Evolutionary conservation across 2,329 filamentous ascomycete species (phyloP).

Genomic region (Tolypocladium cylindrosporum): DNA sequence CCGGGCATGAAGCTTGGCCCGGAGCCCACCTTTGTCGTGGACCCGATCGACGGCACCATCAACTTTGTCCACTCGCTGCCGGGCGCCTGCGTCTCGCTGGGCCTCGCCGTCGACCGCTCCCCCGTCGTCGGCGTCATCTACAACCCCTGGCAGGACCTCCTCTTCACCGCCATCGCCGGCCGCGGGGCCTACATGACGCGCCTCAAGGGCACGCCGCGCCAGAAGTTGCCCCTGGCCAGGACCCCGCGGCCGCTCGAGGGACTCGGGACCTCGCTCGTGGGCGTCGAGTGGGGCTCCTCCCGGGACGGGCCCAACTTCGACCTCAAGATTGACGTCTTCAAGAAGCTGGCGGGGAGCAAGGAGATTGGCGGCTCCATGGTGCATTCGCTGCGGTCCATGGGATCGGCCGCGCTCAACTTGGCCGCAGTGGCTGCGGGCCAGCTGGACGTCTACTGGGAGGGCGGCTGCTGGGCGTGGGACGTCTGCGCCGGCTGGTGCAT

Average conservation of each 20-base stretch:
- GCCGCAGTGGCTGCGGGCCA: slow-evolving; percentile 62
- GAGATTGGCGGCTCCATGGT: slow-evolving; percentile 65
- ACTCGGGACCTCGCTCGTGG: slow-evolving; percentile 55
- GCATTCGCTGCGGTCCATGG: slow-evolving; percentile 60
- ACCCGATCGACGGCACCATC: slow-evolving; percentile 71
- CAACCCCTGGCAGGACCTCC: slow-evolving; percentile 62
- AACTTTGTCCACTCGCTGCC: slow-evolving; percentile 75
- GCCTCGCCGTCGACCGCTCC: slow-evolving; percentile 50
- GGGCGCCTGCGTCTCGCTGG: slow-evolving; percentile 66
- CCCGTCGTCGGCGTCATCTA: slow-evolving; percentile 68
- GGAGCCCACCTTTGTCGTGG: slow-evolving; percentile 68
- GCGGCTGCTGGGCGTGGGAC: slow-evolving; percentile 78
- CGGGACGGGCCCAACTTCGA: slow-evolving; percentile 61
- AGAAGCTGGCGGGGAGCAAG: slow-evolving; percentile 44
- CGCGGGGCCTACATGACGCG: slow-evolving; percentile 52
- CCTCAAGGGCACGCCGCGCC: slow-evolving; percentile 26
- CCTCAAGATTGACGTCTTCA: slow-evolving; percentile 58
- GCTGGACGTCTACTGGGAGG: slow-evolving; percentile 72
- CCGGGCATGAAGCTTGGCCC: slow-evolving; percentile 52
- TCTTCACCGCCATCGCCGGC: slow-evolving; percentile 61
- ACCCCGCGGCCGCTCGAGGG: slow-evolving; percentile 46
- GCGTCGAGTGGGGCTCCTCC: slow-evolving; percentile 64
- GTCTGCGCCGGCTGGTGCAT: slow-evolving; percentile 76
- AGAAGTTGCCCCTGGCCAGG: slow-evolving; percentile 28
- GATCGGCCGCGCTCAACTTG: slow-evolving; percentile 66